A percentile compares a stretch with the other conserved stretches of the same genome.
Conservation (phyloP, 2,329 filamentous ascomycete species). For the Botryotinia convoluta region DNA sequence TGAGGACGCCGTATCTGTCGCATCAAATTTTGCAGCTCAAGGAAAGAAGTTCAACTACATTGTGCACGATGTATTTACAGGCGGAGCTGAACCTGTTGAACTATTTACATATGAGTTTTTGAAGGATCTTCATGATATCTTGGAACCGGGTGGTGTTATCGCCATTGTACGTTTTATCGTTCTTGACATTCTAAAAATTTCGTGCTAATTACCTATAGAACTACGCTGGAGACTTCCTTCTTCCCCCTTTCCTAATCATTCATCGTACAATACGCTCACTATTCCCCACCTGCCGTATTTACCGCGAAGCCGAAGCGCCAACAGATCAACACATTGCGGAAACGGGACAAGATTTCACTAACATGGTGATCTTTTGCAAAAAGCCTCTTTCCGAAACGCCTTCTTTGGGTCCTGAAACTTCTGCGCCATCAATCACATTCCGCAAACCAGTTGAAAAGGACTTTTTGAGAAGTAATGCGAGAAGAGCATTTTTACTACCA, state of each 20-base stretch:
- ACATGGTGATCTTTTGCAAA: slow-evolving; percentile 90
- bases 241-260: slow-evolving; percentile 73
- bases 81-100: slow-evolving; percentile 83
- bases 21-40: slow-evolving; percentile 45
- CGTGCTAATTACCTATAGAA: slow-evolving; percentile 56
- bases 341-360: slow-evolving; percentile 72
- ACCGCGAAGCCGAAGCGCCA: slow-evolving; percentile 68
- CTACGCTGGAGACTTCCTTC: slow-evolving; percentile 83
- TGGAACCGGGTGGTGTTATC: slow-evolving; percentile 77
- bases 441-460: slow-evolving; percentile 63
- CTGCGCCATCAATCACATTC: slow-evolving; percentile 55
- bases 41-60: slow-evolving; percentile 76
- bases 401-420: slow-evolving; percentile 3
- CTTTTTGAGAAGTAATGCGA: slow-evolving; percentile 67
- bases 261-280: slow-evolving; percentile 77
- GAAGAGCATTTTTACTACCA: slow-evolving; percentile 69
- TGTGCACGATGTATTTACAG: slow-evolving; percentile 96
- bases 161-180: slow-evolving; percentile 65
- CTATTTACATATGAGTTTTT: slow-evolving; percentile 90
- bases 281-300: slow-evolving; percentile 89
- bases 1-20: slow-evolving; percentile 75
- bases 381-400: slow-evolving; percentile 22
- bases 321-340: slow-evolving; percentile 48
- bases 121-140: slow-evolving; percentile 62
- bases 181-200: neutral